Evolutionary conservation across 129 eudicot genomes (phyloP).

Genomic region (Chrysanthemum lavandulifolium): DNA sequence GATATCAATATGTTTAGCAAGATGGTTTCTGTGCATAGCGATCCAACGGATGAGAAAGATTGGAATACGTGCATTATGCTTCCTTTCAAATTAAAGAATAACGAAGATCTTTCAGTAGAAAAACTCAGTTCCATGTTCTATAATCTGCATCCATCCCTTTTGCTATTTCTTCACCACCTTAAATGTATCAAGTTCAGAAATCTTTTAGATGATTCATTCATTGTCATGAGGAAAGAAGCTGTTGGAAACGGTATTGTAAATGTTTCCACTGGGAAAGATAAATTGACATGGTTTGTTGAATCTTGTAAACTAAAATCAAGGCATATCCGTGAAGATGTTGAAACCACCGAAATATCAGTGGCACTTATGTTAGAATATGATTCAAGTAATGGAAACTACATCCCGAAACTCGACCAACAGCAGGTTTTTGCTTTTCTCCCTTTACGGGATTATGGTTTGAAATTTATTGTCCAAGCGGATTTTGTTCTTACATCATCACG

Average conservation of each 20-base stretch:
- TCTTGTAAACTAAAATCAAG: constrained; percentile 50
- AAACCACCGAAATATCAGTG: constrained; percentile 70
- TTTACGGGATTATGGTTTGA: constrained; percentile 68
- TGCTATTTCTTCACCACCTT: constrained; percentile 81
- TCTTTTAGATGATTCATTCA: constrained; percentile 43
- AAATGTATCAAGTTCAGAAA: constrained; percentile 61
- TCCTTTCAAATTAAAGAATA: constrained; percentile 55
- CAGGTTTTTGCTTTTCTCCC: constrained; percentile 89
- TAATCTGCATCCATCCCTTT: constrained; percentile 73
- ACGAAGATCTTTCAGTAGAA: constrained; percentile 40
- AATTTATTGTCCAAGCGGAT: constrained; percentile 84
- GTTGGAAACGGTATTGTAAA: constrained; percentile 60
- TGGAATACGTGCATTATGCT: constrained; percentile 82
- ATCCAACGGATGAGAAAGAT: constrained; percentile 22
- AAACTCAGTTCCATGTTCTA: constrained; percentile 70
- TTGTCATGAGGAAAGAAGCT: constrained; percentile 66
- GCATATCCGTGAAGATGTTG: constrained; percentile 49
- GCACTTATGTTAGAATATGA: constrained; percentile 65
- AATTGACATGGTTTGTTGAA: constrained; percentile 66
- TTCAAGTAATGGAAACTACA: constrained; percentile 37
- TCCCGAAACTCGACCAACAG: constrained; percentile 56
- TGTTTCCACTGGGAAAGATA: constrained; percentile 57
- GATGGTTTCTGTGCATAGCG: constrained; percentile 38
- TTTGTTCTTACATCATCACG: constrained; percentile 83
- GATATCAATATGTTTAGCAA: constrained; percentile 43